Conservation (phyloP, 2,329 filamentous ascomycete genomes). For the Colletotrichum costaricense region DNA sequence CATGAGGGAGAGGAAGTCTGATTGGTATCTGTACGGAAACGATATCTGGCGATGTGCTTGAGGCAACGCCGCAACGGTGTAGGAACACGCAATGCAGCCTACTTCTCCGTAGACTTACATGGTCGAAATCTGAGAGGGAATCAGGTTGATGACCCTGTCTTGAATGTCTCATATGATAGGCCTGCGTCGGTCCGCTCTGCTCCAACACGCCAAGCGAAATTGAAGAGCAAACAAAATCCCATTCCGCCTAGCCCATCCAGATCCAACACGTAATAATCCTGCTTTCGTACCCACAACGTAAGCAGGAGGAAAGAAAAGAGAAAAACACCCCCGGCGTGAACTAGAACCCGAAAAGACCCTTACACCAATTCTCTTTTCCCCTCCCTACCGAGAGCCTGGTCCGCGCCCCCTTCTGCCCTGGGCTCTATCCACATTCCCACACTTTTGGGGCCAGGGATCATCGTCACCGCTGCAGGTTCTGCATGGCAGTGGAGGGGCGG, state of each 20-base stretch:
- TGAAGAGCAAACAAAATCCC: neutral
- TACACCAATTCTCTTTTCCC: neutral
- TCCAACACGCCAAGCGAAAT: neutral
- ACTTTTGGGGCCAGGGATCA: neutral
- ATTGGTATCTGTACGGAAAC: neutral
- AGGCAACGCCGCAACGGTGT: neutral
- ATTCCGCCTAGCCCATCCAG: no score
- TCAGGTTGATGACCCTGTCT: neutral
- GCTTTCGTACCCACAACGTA: no score
- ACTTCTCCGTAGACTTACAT: neutral
- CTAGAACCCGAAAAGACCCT: neutral
- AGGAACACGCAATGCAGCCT: neutral
- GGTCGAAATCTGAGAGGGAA: neutral
- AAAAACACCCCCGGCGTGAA: neutral
- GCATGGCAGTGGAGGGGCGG: neutral
- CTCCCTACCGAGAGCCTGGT: slow-evolving; percentile 1
- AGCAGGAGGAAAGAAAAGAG: neutral
- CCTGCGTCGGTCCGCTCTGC: neutral
- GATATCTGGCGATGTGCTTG: neutral
- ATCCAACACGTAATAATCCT: neutral
- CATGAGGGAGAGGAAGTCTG: neutral
- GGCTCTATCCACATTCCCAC: neutral
- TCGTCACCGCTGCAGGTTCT: slow-evolving; percentile 4
- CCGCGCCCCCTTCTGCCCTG: neutral
- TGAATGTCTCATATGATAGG: neutral